Evolutionary conservation across 768 basidiomycete genomes (phyloP).

Genomic region (Gautieria morchelliformis): DNA sequence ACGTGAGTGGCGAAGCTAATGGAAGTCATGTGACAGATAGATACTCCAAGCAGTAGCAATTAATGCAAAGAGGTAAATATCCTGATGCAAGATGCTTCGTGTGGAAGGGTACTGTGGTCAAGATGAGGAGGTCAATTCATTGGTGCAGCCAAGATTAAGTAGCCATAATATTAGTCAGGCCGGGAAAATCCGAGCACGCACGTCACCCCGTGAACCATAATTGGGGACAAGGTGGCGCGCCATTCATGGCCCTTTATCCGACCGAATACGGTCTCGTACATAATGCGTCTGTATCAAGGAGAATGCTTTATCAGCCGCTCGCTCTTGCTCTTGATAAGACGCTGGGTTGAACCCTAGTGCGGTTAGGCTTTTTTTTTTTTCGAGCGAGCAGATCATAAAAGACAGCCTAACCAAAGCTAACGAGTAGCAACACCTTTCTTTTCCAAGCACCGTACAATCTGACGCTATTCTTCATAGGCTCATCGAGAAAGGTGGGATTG

Average conservation of each 20-base stretch:
- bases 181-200: no score
- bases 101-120: no score
- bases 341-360: constrained; percentile 78
- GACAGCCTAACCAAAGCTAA: constrained; percentile 71
- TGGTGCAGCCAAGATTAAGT: no score
- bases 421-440: constrained; percentile 37
- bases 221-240: constrained; percentile 62
- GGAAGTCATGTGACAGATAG: no score
- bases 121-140: no score
- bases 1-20: no score
- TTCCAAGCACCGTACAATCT: not conserved
- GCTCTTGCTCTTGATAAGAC: constrained; percentile 83
- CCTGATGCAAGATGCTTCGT: no score
- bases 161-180: no score
- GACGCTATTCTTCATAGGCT: constrained; percentile 37
- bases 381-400: constrained; percentile 63
- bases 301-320: constrained; percentile 68
- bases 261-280: not conserved
- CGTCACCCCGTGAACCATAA: no score
- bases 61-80: no score
- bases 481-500: constrained; percentile 97
- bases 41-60: no score
- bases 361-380: constrained; percentile 89
- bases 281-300: constrained; percentile 39
- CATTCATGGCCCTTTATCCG: not conserved